Evolutionary conservation across 306 rosid genomes (phyloP).

Genomic region (Gynostemma pentaphyllum): DNA sequence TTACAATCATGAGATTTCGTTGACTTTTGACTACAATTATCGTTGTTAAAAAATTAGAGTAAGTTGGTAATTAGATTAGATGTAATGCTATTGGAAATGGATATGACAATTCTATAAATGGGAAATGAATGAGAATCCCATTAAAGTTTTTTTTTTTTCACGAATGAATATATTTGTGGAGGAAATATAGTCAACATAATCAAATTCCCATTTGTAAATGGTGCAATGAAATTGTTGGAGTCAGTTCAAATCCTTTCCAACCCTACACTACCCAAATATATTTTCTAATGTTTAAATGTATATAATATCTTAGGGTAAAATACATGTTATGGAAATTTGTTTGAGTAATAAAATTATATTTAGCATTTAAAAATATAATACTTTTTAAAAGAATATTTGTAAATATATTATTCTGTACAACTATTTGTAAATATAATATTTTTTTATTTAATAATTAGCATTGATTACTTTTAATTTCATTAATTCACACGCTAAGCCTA

Average conservation of each 20-base stretch:
- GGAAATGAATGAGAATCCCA: conserved; percentile 12
- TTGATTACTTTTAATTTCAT: no score
- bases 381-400: no score
- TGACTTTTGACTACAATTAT: conserved; percentile 8
- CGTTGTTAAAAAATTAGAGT: conserved; percentile 10
- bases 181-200: background rate
- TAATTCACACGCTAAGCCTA: no score
- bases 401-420: no score
- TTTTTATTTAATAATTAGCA: no score
- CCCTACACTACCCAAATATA: background rate
- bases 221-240: conserved; percentile 6
- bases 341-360: no score
- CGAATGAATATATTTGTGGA: background rate
- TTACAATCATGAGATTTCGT: conserved; percentile 4
- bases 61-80: conserved; percentile 2
- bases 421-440: no score
- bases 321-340: no score
- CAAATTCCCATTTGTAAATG: background rate
- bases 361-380: no score
- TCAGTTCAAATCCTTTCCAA: background rate
- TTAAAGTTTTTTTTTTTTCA: background rate
- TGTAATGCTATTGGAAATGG: conserved; percentile 6
- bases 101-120: conserved; percentile 10
- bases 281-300: background rate
- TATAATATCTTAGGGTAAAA: no score